Evolutionary conservation across 1,284 basidiomycete species (phyloP).

Genomic region (Schizophyllum commune): DNA sequence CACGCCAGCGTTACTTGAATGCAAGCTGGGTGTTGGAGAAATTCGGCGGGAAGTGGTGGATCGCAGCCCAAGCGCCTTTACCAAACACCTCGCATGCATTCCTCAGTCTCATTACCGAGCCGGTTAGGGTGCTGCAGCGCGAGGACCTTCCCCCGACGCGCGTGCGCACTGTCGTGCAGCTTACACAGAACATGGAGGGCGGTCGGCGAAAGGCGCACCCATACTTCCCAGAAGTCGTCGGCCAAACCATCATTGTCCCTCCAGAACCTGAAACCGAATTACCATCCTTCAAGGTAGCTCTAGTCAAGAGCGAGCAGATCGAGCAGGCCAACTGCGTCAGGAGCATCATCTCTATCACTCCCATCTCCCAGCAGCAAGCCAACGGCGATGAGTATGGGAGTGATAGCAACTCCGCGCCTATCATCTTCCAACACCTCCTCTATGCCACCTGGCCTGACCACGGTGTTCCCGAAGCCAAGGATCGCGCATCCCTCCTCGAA

Average conservation of each 20-base stretch:
- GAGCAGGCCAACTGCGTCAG: slow-evolving; percentile 52
- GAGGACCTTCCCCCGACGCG: slow-evolving; percentile 24
- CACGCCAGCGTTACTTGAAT: slow-evolving; percentile 51
- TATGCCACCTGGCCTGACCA: slow-evolving; percentile 81
- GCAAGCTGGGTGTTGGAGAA: slow-evolving; percentile 77
- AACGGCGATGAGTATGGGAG: no score
- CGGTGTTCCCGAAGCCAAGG: slow-evolving; percentile 56
- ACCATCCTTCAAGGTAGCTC: slow-evolving; percentile 45
- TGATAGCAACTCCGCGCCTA: slow-evolving; percentile 18
- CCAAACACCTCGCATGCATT: slow-evolving; percentile 64
- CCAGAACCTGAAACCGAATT: slow-evolving; percentile 35
- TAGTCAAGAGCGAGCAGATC: slow-evolving; percentile 36
- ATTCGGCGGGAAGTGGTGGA: slow-evolving; percentile 70
- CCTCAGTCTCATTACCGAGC: slow-evolving; percentile 56
- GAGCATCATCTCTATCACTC: slow-evolving; percentile 38
- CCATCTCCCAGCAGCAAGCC: slow-evolving; percentile 12
- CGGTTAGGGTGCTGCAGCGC: slow-evolving; percentile 21
- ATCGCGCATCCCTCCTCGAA: slow-evolving; percentile 48
- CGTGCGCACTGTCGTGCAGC: slow-evolving; percentile 70
- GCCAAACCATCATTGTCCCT: slow-evolving; percentile 42
- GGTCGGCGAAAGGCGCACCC: slow-evolving; percentile 64
- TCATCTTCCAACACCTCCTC: slow-evolving; percentile 63
- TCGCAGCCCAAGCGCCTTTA: slow-evolving; percentile 77
- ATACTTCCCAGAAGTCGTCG: slow-evolving; percentile 61
- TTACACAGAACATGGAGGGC: slow-evolving; percentile 61